phyloP scores from a whole-genome alignment of 345 rosid species.

The Geranium brycei region DNA sequence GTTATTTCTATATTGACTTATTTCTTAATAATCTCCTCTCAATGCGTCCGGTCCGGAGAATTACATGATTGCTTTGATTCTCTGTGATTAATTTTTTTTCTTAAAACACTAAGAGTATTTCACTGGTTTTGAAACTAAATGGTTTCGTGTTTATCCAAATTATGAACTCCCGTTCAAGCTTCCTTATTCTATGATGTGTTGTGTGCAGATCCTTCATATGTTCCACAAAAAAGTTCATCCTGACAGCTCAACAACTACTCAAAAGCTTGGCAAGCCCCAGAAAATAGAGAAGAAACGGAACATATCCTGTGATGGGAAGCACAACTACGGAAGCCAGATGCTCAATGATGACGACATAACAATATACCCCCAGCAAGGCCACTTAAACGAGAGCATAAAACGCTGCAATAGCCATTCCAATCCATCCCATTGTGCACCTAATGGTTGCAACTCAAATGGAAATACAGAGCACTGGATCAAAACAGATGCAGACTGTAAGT shows the following conservation, averaged over 20 bases:
- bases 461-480: constrained; percentile 76
- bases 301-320: constrained; percentile 11
- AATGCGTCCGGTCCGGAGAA: not conserved
- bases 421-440: constrained; percentile 25
- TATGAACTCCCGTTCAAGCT: not conserved
- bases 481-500: constrained; percentile 81
- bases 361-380: constrained; percentile 23
- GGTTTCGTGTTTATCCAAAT: not conserved
- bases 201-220: constrained; percentile 53
- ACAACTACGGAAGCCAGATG: constrained; percentile 22
- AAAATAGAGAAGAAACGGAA: constrained; percentile 28
- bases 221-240: constrained; percentile 80
- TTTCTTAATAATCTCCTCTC: not conserved
- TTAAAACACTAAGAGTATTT: not conserved
- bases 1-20: not conserved
- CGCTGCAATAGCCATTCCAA: constrained; percentile 39
- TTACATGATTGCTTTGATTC: not conserved
- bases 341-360: constrained; percentile 30
- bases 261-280: constrained; percentile 23
- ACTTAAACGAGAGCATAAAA: constrained; percentile 21
- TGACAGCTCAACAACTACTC: constrained; percentile 32
- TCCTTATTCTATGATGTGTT: constrained; percentile 6
- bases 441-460: constrained; percentile 40
- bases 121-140: not conserved
- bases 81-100: not conserved